These are phyloP conservation scores for Naganishia onofrii DNA, from an alignment of 768 basidiomycete genomes.

Conservation along the genomic window DNA sequence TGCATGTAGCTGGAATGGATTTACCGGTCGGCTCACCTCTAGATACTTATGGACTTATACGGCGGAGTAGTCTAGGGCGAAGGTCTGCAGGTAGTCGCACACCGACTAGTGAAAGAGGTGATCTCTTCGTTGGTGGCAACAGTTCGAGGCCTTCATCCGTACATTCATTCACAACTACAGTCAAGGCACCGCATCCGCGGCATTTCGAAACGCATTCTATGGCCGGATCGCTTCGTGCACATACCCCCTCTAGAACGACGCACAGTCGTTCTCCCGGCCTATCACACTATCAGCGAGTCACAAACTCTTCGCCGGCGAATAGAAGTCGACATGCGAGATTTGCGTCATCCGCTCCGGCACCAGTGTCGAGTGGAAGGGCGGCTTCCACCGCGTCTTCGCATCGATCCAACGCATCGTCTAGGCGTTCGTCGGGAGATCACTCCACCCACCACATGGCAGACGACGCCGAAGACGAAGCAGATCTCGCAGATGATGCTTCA, in stretches of 20 bases:
- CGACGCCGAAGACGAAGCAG: constrained; percentile 54
- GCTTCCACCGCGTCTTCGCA: constrained; percentile 75
- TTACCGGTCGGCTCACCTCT: constrained; percentile 51
- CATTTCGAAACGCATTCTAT: constrained; percentile 54
- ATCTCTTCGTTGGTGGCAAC: constrained; percentile 55
- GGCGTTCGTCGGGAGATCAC: constrained; percentile 73
- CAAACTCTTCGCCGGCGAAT: constrained; percentile 63
- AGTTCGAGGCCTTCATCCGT: constrained; percentile 76
- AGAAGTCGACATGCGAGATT: constrained; percentile 49
- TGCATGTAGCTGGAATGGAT: constrained; percentile 57
- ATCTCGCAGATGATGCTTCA: constrained; percentile 29
- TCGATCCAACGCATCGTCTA: constrained; percentile 71
- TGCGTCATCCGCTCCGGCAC: constrained; percentile 64
- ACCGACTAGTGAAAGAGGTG: constrained; percentile 80
- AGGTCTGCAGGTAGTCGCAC: constrained; percentile 76
- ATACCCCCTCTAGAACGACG: constrained; percentile 61
- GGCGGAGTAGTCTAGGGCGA: constrained; percentile 59
- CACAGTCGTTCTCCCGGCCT: constrained; percentile 68
- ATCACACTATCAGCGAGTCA: constrained; percentile 70
- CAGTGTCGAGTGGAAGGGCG: constrained; percentile 65
- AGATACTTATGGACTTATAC: constrained; percentile 55
- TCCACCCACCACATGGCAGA: constrained; percentile 56
- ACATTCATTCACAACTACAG: constrained; percentile 60
- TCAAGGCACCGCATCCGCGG: constrained; percentile 40
- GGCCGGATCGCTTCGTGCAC: constrained; percentile 74